These are phyloP conservation scores for Pontederia paniculata DNA, from an alignment of 176 grass and related monocot genomes.

Conservation along the genomic window DNA sequence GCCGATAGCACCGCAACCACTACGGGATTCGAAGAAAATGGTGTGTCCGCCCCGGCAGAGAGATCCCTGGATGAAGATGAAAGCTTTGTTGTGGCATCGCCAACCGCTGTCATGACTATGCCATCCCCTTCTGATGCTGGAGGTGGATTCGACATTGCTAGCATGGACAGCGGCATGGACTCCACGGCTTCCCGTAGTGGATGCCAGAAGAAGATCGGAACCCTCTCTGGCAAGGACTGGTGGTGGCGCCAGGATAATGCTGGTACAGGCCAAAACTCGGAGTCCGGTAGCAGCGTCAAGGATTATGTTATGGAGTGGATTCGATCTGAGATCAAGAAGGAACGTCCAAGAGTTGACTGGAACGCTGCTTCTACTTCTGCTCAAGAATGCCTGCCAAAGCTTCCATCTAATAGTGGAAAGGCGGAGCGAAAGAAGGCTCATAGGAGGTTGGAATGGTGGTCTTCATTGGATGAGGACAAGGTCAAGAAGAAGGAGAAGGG, in stretches of 20 bases:
- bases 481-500: slow-evolving; percentile 33
- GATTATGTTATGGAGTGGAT: slow-evolving; percentile 99
- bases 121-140: slow-evolving; percentile 33
- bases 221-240: slow-evolving; percentile 27
- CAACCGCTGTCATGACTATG: slow-evolving; percentile 16
- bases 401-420: slow-evolving; percentile 6
- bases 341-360: slow-evolving; percentile 74
- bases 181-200: slow-evolving; percentile 29
- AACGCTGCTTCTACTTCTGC: slow-evolving; percentile 23
- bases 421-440: slow-evolving; percentile 21
- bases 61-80: slow-evolving; percentile 60
- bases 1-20: slow-evolving; percentile 13
- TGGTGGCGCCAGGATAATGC: slow-evolving; percentile 37
- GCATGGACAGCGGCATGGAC: slow-evolving; percentile 37
- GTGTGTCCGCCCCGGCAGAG: neutral
- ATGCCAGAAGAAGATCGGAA: slow-evolving; percentile 11
- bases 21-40: slow-evolving; percentile 3
- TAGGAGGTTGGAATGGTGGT: slow-evolving; percentile 12
- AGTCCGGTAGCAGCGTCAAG: slow-evolving; percentile 39
- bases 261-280: neutral
- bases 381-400: slow-evolving; percentile 21
- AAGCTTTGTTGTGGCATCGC: slow-evolving; percentile 23
- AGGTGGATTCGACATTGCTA: slow-evolving; percentile 27
- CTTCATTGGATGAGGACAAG: slow-evolving; percentile 25
- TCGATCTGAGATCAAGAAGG: slow-evolving; percentile 84